Evolutionary conservation across 176 grass and related monocot species (phyloP), one percentile per base, ranked within the genome.

Genomic region (Cenchrus fungigraminus): DNA sequence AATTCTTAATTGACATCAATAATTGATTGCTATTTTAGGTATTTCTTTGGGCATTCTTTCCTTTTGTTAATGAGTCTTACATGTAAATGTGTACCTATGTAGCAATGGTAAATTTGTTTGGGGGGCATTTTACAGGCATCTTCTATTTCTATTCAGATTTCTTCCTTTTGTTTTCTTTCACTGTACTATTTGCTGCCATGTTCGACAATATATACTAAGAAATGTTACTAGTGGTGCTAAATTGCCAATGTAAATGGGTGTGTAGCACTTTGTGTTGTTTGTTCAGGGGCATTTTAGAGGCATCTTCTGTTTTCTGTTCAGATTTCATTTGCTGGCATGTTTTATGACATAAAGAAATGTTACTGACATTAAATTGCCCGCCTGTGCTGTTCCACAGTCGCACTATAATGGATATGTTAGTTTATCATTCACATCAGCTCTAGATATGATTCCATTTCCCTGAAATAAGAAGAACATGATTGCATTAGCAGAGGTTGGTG

Each of bases 161-260:
- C 20, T 77, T 20, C 17, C 31, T 66, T 44, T 76, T 0, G 13
- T 34, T 34, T 44, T 49, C 59, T 12, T 25, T n/a, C 19, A 8
- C 13, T 42, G 12, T 16, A 42, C 19, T 34, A 19, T 51, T 78
- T 58, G 54, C 52, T 70, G n/a, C 6, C 74, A 52, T 57, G 13
- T 61, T 79, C 9, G 12, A 79, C 37, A 20, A 3, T 62, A n/a
- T 11, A 77, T 0, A 62, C 19, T 45, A 62, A 50, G 10, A 77
- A 58, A 70, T 78, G 25, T 69, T 77, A 6, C 45, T 70, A 55
- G 8, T 69, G 53, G 59, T 59, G 63, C 49, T 49, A 32, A 2
- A 79, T 74, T 79, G 16, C 42, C 47, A n/a, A 32, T 85, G 73
- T 29, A 53, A 83, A 65, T 65, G 31, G 14, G 20, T 76, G 13